phyloP scores from a whole-genome alignment of 352 stramenopile species.

The Phytophthora chlamydospora region DNA sequence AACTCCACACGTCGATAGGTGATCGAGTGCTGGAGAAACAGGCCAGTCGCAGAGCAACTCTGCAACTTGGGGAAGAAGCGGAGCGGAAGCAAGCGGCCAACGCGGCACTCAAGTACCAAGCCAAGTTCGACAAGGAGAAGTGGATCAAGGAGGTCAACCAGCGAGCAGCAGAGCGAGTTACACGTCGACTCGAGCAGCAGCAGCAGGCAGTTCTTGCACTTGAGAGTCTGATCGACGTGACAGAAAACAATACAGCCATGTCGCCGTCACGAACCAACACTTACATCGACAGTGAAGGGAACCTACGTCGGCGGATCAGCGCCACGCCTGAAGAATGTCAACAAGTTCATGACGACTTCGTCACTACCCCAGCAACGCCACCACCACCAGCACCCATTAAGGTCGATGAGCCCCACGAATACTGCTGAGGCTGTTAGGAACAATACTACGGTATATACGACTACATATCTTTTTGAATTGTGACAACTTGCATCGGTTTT shows the following conservation, averaged over 20 bases:
- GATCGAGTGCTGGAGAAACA: slow-evolving; percentile 4
- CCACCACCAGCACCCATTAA: slow-evolving; percentile 8
- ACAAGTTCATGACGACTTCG: slow-evolving; percentile 1
- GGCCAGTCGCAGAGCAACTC: not conserved
- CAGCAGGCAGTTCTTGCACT: slow-evolving; percentile 10
- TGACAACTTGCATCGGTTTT: not conserved
- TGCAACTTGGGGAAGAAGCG: slow-evolving; percentile 16
- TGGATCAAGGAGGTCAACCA: slow-evolving; percentile 42
- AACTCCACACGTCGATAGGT: slow-evolving; percentile 31
- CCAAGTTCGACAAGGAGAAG: slow-evolving; percentile 36
- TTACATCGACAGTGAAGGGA: slow-evolving; percentile 58
- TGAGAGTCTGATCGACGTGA: slow-evolving; percentile 36
- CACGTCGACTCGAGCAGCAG: slow-evolving; percentile 42
- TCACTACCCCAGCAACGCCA: slow-evolving; percentile 5
- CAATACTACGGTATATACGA: not conserved
- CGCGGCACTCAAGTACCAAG: slow-evolving; percentile 37
- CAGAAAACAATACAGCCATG: slow-evolving; percentile 38
- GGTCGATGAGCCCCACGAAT: slow-evolving; percentile 6
- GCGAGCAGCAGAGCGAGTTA: slow-evolving; percentile 33
- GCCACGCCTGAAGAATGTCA: not conserved
- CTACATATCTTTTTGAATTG: not conserved
- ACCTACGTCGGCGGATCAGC: slow-evolving; percentile 45
- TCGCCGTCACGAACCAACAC: slow-evolving; percentile 47
- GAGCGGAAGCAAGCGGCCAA: slow-evolving; percentile 36
- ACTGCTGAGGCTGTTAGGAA: slow-evolving; percentile 14